A percentile compares a stretch with the other conserved stretches of the same genome.
These are phyloP conservation scores for Pyracantha coccinea DNA, from an alignment of 331 rosid genomes.

Conservation along the genomic window DNA sequence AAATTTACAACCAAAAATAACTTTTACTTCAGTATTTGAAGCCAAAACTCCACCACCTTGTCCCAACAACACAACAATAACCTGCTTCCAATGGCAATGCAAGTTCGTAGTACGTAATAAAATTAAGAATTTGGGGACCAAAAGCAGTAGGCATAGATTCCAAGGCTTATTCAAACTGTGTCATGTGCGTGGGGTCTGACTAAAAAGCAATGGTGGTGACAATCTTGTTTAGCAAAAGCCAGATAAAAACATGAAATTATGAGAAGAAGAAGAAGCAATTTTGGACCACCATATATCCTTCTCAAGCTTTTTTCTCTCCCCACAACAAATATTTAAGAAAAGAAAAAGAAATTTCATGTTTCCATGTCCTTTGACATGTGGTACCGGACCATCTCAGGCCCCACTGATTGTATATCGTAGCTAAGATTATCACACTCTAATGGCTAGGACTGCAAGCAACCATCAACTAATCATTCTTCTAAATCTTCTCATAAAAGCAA, in stretches of 20 bases:
- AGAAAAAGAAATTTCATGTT: constrained; percentile 31
- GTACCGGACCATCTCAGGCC: constrained; percentile 42
- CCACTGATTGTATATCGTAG: constrained; percentile 38
- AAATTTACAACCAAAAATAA: too few relatives aligned
- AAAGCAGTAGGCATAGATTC: constrained; percentile 32
- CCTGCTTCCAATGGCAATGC: constrained; percentile 15
- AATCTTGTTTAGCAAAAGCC: constrained; percentile 32
- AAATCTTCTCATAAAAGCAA: constrained; percentile 19
- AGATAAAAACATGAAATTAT: constrained; percentile 24
- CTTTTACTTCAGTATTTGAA: neutral
- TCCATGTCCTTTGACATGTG: constrained; percentile 57
- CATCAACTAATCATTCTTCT: constrained; percentile 18
- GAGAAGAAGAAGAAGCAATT: neutral
- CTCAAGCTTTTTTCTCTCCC: constrained; percentile 20
- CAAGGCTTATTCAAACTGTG: constrained; percentile 19
- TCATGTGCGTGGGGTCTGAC: constrained; percentile 24
- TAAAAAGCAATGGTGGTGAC: constrained; percentile 25
- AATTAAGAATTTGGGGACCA: constrained; percentile 36
- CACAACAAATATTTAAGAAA: constrained; percentile 37
- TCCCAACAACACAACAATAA: constrained; percentile 18
- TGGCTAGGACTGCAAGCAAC: constrained; percentile 33
- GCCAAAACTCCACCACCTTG: neutral
- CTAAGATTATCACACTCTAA: constrained; percentile 19
- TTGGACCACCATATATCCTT: constrained; percentile 45
- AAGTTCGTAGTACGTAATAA: neutral